A percentile compares a stretch with the other conserved stretches of the same genome.
These are phyloP conservation scores for Pythium sp. DNA, from an alignment of 352 stramenopile species.

Conservation along the genomic window DNA sequence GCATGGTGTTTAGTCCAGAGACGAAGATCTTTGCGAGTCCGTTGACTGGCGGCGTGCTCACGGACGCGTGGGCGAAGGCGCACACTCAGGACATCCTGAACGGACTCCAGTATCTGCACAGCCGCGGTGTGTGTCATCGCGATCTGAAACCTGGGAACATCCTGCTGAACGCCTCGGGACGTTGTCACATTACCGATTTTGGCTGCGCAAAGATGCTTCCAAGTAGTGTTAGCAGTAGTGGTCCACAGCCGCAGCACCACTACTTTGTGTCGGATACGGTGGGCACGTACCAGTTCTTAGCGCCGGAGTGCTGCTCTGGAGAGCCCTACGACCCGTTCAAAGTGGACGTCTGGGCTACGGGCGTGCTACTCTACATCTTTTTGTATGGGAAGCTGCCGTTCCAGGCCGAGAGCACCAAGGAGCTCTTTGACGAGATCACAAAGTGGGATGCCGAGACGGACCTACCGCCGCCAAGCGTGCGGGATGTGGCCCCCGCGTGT, in stretches of 20 bases:
- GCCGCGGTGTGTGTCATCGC: conserved; percentile 74
- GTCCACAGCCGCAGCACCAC: neutral
- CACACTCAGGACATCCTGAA: conserved; percentile 76
- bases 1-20: conserved; percentile 75
- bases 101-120: conserved; percentile 81
- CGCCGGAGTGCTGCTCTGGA: conserved; percentile 84
- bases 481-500: conserved; percentile 28
- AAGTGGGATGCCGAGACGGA: conserved; percentile 34
- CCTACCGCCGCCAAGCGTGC: conserved; percentile 22
- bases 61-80: conserved; percentile 56
- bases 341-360: conserved; percentile 85
- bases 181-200: conserved; percentile 88
- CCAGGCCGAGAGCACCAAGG: conserved; percentile 55
- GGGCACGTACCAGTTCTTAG: conserved; percentile 89
- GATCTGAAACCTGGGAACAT: conserved; percentile 92
- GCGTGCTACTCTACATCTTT: conserved; percentile 85
- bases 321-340: conserved; percentile 81
- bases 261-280: conserved; percentile 69
- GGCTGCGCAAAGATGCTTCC: conserved; percentile 63
- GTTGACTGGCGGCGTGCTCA: conserved; percentile 44
- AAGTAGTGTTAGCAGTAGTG: neutral
- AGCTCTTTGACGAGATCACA: conserved; percentile 81
- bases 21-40: conserved; percentile 73
- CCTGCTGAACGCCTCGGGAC: conserved; percentile 70
- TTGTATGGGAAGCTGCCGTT: conserved; percentile 83